phyloP scores from a whole-genome alignment of 192 early-diverging fungal genomes.

The Umbelopsis ramanniana region DNA sequence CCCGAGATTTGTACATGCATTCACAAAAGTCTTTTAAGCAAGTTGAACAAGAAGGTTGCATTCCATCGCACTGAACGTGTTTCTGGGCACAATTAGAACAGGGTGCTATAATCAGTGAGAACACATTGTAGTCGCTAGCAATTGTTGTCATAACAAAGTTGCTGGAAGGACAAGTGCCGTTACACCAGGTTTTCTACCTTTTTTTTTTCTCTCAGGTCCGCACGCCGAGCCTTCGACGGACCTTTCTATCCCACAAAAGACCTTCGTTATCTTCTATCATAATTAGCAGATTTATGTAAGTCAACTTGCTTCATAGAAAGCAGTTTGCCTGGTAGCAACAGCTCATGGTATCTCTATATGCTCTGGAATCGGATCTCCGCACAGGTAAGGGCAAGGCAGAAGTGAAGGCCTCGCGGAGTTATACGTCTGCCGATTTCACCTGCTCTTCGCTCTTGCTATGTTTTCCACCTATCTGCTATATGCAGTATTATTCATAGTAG shows the following conservation, averaged over 20 bases:
- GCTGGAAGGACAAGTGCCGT: background rate
- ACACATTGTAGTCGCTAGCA: slow-evolving; percentile 4
- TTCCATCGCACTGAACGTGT: background rate
- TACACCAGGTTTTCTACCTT: background rate
- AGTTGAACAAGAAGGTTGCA: background rate
- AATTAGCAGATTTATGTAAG: no score
- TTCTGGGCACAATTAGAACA: slow-evolving; percentile 4
- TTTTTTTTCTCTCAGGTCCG: background rate
- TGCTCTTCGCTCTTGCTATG: background rate
- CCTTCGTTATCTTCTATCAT: no score
- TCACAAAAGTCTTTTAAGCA: background rate
- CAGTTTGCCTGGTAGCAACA: no score
- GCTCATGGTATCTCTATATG: no score
- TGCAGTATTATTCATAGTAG: slow-evolving; percentile 30
- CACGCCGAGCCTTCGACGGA: background rate
- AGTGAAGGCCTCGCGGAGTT: no score
- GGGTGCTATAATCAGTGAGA: slow-evolving; percentile 10
- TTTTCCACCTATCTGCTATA: slow-evolving; percentile 29
- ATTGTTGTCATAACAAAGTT: slow-evolving; percentile 9
- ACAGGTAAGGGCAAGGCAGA: no score
- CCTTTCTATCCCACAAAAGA: no score
- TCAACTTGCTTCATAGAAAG: no score
- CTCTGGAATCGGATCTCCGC: no score
- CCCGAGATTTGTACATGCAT: slow-evolving; percentile 18
- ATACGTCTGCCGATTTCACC: background rate